Conservation (phyloP, 1,284 basidiomycete genomes). For the Sparassis latifolia region DNA sequence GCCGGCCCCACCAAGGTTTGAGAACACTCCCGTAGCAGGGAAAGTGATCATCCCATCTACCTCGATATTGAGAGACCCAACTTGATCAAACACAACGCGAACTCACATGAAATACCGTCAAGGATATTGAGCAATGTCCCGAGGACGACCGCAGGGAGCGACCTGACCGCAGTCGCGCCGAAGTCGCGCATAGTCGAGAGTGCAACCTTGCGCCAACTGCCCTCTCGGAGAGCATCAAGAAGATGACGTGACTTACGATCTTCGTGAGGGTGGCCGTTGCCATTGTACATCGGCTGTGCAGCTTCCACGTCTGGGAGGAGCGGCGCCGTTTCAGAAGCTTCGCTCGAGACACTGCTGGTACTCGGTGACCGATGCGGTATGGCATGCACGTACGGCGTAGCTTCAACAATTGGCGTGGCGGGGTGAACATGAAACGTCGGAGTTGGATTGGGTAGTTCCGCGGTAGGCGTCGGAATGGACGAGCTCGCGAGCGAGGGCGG, state of each 20-base stretch:
- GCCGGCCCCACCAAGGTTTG: slow-evolving; percentile 80
- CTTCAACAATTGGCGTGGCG: too few species aligned
- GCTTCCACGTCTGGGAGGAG: slow-evolving; percentile 24
- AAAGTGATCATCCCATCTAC: slow-evolving; percentile 87
- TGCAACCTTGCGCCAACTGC: not conserved
- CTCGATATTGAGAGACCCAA: not conserved
- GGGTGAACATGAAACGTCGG: not conserved
- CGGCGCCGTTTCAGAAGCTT: slow-evolving; percentile 16
- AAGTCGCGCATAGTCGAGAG: slow-evolving; percentile 3
- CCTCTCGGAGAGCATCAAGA: slow-evolving; percentile 1
- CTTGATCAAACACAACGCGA: not conserved
- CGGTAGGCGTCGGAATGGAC: slow-evolving; percentile 7
- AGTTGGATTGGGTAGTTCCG: slow-evolving; percentile 1
- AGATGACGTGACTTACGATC: not conserved
- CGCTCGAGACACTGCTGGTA: too few species aligned
- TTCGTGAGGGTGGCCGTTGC: not conserved
- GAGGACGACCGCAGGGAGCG: slow-evolving; percentile 80
- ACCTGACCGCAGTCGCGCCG: slow-evolving; percentile 34
- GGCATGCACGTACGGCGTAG: too few species aligned
- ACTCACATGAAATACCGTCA: slow-evolving; percentile 83
- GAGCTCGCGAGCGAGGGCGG: slow-evolving; percentile 29
- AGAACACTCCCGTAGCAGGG: slow-evolving; percentile 78
- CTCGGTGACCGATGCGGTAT: too few species aligned
- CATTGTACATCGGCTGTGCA: slow-evolving; percentile 12
- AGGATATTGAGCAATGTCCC: slow-evolving; percentile 88